Conservation (phyloP, 1,139 yeast genomes). For the Arxiozyma telluris region DNA sequence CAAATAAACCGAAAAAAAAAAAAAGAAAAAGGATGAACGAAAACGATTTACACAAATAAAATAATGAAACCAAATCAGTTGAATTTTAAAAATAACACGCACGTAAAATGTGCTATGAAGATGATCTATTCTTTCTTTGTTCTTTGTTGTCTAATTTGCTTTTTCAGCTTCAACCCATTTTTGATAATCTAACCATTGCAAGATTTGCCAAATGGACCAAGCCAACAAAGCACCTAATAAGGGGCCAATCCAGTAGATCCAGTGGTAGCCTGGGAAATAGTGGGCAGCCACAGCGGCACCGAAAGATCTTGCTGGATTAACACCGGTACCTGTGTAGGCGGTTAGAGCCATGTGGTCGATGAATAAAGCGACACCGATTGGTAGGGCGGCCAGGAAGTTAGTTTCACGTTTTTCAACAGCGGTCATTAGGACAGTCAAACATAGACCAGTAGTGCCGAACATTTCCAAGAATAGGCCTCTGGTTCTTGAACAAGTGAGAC, state of each 20-base stretch:
- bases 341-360: constrained; percentile 76
- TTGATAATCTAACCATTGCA: constrained; percentile 61
- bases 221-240: constrained; percentile 61
- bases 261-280: constrained; percentile 72
- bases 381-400: constrained; percentile 73
- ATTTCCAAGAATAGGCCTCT: constrained; percentile 80
- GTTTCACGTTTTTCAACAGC: constrained; percentile 79
- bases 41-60: no score
- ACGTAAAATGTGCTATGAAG: no score
- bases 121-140: no score
- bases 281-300: constrained; percentile 73
- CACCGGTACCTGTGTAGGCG: constrained; percentile 84
- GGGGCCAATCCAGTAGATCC: constrained; percentile 94
- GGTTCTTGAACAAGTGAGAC: constrained; percentile 61
- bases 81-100: no score
- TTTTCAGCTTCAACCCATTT: constrained; percentile 23
- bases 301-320: constrained; percentile 83
- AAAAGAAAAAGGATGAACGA: no score
- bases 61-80: no score
- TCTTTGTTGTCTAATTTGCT: constrained; percentile 2
- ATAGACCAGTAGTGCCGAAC: constrained; percentile 66
- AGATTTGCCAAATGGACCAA: constrained; percentile 54
- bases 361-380: constrained; percentile 74
- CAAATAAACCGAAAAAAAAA: no score
- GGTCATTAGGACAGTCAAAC: constrained; percentile 69